phyloP scores from a whole-genome alignment of 495 filamentous ascomycete species.

The Penicillium canescens region DNA sequence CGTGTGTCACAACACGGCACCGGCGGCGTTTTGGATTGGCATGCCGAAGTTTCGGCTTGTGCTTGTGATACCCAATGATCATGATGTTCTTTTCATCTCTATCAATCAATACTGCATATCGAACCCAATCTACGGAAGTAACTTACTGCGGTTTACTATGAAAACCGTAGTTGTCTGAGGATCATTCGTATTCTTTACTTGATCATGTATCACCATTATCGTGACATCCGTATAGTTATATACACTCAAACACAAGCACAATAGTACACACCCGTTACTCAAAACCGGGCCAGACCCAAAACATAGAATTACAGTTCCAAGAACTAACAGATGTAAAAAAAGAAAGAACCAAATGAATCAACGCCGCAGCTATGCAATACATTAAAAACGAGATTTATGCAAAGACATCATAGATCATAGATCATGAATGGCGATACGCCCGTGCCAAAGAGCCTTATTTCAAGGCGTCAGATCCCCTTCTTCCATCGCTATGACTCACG shows the following conservation, averaged over 20 bases:
- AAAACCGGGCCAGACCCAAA: not conserved
- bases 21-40: not conserved
- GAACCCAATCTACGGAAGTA: not conserved
- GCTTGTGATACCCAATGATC: constrained; percentile 9
- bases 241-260: constrained; percentile 21
- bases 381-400: not conserved
- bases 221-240: constrained; percentile 27
- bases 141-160: not conserved
- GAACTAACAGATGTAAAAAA: not conserved
- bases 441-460: not conserved
- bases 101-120: not conserved
- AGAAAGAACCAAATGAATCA: constrained; percentile 1
- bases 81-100: not conserved
- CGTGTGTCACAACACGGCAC: not conserved
- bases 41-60: not conserved
- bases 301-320: not conserved
- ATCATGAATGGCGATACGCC: not conserved
- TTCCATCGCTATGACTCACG: constrained; percentile 22
- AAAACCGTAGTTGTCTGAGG: not conserved
- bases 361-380: not conserved
- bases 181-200: constrained; percentile 12
- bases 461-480: not conserved
- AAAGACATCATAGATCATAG: too few relatives aligned
- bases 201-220: constrained; percentile 29
- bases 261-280: not conserved